Evolutionary conservation across 352 stramenopile genomes (phyloP), one percentile per base, ranked within the genome.

Genomic region (Pythium vanterpoolii): DNA sequence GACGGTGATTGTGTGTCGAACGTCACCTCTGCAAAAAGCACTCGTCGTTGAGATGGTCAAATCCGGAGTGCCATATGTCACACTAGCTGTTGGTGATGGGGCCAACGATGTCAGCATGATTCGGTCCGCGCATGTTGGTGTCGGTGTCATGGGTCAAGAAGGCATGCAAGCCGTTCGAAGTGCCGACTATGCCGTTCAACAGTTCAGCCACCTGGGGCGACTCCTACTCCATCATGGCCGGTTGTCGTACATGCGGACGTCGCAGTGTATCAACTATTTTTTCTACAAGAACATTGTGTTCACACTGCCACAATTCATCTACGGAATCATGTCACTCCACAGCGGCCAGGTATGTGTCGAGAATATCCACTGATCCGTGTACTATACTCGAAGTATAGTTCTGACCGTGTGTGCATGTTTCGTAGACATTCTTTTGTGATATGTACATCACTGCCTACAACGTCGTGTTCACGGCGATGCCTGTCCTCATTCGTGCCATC

Each of bases 21-120:
- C 90, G 9, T 96, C 87, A 4, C 90, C 89, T 14, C 71, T 96
- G 21, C 90, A 97, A 56, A 97, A 97, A 64, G 88, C 90, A 13
- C 64, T 93, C 8, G 78, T 97, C 0, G 96, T 99, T 10, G 90
- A 98, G 48, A 80, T 99, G 39, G 93, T 99, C 11, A 96, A 95
- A 61, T 69, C 73, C 21, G 78, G 76, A 7, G 74, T 92, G 0
- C 72, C 73, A 4, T 83, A 83, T 51, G 77, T 92, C 30, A 98
- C 95, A 5, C 81, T 99, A 2, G 96, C 96, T 38, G 98, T 99
- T 47, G 97, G 97, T n/a, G 97, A 99, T 73, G 97, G 97, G 26
- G 97, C 97, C 10, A 99, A 99, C 63, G 97, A 99, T 69, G 96
- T 99, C 27, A 97, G 95, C 34, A 99, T 99, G 97, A 99, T 99